Evolutionary conservation across 176 grass and related monocot species (phyloP).

Genomic region (Oryza rufipogon): DNA sequence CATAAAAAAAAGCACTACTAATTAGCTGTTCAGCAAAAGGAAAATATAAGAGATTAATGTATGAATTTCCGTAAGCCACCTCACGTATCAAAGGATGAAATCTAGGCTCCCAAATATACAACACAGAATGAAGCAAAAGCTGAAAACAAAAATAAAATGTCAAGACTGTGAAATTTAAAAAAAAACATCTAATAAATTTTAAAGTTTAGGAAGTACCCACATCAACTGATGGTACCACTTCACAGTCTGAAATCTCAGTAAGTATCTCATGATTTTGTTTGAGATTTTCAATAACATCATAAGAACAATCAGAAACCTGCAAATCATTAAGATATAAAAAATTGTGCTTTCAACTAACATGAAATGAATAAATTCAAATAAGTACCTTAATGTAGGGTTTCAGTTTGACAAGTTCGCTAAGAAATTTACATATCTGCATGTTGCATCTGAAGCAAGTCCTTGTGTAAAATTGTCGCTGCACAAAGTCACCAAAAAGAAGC

Average conservation of each 20-base stretch:
- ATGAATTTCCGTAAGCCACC: neutral
- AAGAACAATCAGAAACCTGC: neutral
- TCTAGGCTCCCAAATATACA: conserved; percentile 18
- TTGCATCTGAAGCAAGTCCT: neutral
- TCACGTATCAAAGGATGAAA: conserved; percentile 37
- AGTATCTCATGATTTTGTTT: neutral
- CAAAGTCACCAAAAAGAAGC: neutral
- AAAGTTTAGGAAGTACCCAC: neutral
- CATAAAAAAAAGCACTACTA: neutral
- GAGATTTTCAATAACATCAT: conserved; percentile 3
- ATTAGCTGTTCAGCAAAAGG: neutral
- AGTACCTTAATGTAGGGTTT: conserved; percentile 31
- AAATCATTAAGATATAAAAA: neutral
- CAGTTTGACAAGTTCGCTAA: conserved; percentile 12
- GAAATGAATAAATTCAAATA: neutral
- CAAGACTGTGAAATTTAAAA: neutral
- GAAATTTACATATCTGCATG: neutral
- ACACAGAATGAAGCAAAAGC: conserved; percentile 3
- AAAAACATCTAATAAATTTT: neutral
- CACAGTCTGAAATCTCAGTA: neutral
- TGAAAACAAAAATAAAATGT: neutral
- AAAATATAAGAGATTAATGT: neutral
- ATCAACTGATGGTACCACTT: neutral
- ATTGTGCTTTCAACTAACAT: neutral
- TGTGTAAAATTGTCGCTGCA: neutral